Conservation (phyloP, 495 filamentous ascomycete species). For the Penicillium flavigenum region DNA sequence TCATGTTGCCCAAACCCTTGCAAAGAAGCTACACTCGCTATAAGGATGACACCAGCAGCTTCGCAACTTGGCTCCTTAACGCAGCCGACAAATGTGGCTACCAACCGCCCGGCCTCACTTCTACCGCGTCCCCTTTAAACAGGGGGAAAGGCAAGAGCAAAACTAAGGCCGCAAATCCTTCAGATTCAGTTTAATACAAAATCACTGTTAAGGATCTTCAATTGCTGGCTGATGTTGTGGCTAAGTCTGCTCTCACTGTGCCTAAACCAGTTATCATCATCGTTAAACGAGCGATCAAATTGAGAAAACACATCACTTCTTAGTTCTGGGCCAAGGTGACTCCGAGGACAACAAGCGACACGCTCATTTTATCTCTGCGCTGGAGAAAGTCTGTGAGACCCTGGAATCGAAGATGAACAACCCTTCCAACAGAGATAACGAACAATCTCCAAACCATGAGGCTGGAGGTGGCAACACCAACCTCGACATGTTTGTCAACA, state of each 20-base stretch:
- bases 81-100: slow-evolving; percentile 42
- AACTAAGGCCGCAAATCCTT: slow-evolving; percentile 11
- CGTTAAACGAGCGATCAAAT: slow-evolving; percentile 31
- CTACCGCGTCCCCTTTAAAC: slow-evolving; percentile 16
- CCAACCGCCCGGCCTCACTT: slow-evolving; percentile 22
- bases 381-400: slow-evolving; percentile 30
- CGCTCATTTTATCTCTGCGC: slow-evolving; percentile 30
- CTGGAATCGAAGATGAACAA: slow-evolving; percentile 29
- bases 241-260: slow-evolving; percentile 26
- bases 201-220: slow-evolving; percentile 30
- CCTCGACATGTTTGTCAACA: slow-evolving; percentile 26
- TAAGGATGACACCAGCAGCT: slow-evolving; percentile 48
- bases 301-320: slow-evolving; percentile 32
- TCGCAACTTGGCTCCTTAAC: slow-evolving; percentile 51
- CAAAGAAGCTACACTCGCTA: slow-evolving; percentile 46
- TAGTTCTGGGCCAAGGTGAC: slow-evolving; percentile 32
- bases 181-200: slow-evolving; percentile 22
- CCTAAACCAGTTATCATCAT: slow-evolving; percentile 26
- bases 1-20: slow-evolving; percentile 34
- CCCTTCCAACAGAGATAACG: slow-evolving; percentile 19
- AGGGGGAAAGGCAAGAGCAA: slow-evolving; percentile 26
- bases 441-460: slow-evolving; percentile 17
- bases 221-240: slow-evolving; percentile 31
- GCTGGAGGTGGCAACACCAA: slow-evolving; percentile 14
- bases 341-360: slow-evolving; percentile 23